These are phyloP conservation scores for Aspergillus fumigatiaffinis DNA, from an alignment of 2,329 filamentous ascomycete genomes.

Conservation along the genomic window DNA sequence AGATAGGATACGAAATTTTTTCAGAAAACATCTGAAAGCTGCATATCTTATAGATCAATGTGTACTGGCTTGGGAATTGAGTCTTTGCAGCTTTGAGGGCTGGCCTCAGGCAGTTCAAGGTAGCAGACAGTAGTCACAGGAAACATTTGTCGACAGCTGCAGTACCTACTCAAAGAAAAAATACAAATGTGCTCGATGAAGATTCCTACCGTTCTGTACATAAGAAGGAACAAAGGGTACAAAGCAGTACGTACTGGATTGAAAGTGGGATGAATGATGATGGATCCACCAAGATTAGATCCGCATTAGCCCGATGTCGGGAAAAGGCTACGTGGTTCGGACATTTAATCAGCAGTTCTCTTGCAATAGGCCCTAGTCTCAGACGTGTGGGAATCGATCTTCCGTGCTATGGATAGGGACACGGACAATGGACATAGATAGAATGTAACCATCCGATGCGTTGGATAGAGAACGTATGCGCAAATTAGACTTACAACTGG, in stretches of 20 bases:
- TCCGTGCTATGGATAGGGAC: too few relatives aligned
- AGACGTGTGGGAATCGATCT: too few relatives aligned
- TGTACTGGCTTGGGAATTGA: not conserved
- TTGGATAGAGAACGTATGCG: too few relatives aligned
- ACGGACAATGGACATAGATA: too few relatives aligned
- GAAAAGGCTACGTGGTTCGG: not conserved
- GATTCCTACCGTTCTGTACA: not conserved
- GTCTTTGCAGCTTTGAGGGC: not conserved
- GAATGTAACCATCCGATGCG: too few relatives aligned
- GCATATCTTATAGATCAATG: not conserved
- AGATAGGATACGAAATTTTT: not conserved
- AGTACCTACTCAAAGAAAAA: too few relatives aligned
- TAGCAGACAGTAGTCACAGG: too few relatives aligned
- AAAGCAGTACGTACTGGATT: not conserved
- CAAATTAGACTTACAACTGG: too few relatives aligned
- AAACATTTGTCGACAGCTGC: not conserved
- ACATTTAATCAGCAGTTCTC: not conserved
- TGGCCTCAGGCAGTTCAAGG: not conserved
- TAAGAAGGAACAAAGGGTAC: not conserved
- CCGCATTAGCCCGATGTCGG: slow-evolving; percentile 22
- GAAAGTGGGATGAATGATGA: slow-evolving; percentile 10
- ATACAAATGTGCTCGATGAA: too few relatives aligned
- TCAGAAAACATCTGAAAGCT: not conserved
- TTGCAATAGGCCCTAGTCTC: too few relatives aligned
- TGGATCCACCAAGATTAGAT: slow-evolving; percentile 17